Conservation (phyloP, 257 asterid genomes). For the Nicotiana sylvestris region DNA sequence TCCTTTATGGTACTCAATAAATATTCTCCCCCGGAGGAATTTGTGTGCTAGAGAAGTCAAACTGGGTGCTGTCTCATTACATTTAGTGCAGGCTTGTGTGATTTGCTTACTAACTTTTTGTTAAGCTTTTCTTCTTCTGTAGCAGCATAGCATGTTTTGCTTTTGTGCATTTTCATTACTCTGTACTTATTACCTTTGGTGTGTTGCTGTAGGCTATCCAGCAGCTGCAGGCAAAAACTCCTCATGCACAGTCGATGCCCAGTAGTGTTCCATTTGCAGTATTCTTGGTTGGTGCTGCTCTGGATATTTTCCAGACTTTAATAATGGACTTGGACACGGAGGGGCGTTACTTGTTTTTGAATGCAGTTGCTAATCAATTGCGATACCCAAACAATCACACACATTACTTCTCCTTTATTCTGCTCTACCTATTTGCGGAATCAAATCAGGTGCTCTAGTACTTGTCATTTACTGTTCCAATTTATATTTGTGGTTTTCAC, state of each 20-base stretch:
- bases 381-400: conserved; percentile 99
- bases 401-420: conserved; percentile 83
- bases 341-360: conserved; percentile 93
- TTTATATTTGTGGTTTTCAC: background rate
- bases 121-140: background rate
- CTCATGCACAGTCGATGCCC: conserved; percentile 69
- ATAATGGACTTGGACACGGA: conserved; percentile 84
- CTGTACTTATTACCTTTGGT: background rate
- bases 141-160: background rate
- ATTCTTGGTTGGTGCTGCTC: conserved; percentile 74
- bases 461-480: background rate
- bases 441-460: conserved; percentile 57
- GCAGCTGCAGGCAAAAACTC: conserved; percentile 68
- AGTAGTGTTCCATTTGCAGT: conserved; percentile 45
- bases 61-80: background rate
- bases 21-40: background rate
- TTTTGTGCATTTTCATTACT: background rate
- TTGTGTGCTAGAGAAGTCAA: background rate
- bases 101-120: background rate
- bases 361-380: conserved; percentile 89
- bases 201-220: conserved; percentile 60
- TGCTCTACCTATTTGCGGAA: conserved; percentile 80
- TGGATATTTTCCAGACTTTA: conserved; percentile 81
- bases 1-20: background rate
- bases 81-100: background rate